Evolutionary conservation across 208 protist genomes (phyloP), one percentile per base, ranked within the genome.

Genomic region (Dictyostelium gargantuum): DNA sequence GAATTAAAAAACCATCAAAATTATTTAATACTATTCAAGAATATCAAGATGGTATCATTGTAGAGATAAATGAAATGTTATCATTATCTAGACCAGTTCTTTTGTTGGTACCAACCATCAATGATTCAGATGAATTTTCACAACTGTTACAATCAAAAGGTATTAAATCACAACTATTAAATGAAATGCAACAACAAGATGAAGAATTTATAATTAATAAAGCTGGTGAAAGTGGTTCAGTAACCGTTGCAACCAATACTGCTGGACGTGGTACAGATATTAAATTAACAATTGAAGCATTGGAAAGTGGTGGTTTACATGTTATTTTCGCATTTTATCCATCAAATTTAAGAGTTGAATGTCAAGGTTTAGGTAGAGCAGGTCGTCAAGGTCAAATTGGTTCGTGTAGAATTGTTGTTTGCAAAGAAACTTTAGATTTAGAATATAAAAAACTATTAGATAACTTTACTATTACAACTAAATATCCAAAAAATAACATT

Each of bases 151-250:
- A 52, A 70, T 42, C 15, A 23, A 26, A 74, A 26, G 40, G 9
- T 6, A 58, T 52, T 6, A 26, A 66, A 40, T 8, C 23, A 29
- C 77, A 84, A 38, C 26, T 61, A 48, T 40, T 84, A 23, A 84
- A 84, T 84, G 77, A 84, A 70, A 72, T 84, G 32, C 77, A 84
- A 84, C n/a, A 48, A 32, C 52, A 84, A 50, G 38, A 84, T 38
- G 77, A 84, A 38, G 77, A 84, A 17, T n/a, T 72, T 19, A 50
- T 84, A 15, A 70, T 84, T 48, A 72, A 52, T 21, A 44, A 26
- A 50, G 52, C 48, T 32, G 77, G 48, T 44, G 54, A 84, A 29
- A 23, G 6, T 44, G 23, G 23, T 35, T 4, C 11, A 15, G 19
- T 70, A 1, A 66, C 48, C 0, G 13, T 84, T 29, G 52, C 77